These are phyloP conservation scores for Daphne laureola DNA, from an alignment of 441 rosid genomes.

Conservation along the genomic window DNA sequence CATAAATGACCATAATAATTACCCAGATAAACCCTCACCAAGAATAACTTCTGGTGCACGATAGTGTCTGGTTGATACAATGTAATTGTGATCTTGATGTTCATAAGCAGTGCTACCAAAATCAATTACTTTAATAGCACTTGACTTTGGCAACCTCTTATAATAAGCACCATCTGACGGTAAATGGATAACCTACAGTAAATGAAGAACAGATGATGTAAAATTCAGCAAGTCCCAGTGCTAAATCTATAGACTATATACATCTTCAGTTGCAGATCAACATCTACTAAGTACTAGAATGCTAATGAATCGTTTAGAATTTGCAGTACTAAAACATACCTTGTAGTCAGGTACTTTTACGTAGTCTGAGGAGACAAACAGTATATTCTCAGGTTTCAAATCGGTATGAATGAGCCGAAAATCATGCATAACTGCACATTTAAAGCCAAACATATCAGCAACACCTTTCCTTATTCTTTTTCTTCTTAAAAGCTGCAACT, in stretches of 20 bases:
- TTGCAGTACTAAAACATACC: constrained; percentile 21
- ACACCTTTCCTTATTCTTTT: not conserved
- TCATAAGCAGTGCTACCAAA: constrained; percentile 66
- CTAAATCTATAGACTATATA: not conserved
- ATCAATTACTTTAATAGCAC: constrained; percentile 60
- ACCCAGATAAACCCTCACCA: constrained; percentile 25
- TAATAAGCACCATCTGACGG: constrained; percentile 24
- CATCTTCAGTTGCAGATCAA: not conserved
- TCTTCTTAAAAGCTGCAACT: not conserved
- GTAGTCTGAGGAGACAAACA: constrained; percentile 51
- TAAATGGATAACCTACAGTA: constrained; percentile 27
- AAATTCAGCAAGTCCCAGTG: not conserved
- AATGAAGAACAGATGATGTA: constrained; percentile 6
- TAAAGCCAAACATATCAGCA: constrained; percentile 1
- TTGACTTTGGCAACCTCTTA: constrained; percentile 56
- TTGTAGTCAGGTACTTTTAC: constrained; percentile 50
- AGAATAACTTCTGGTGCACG: constrained; percentile 73
- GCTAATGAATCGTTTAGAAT: not conserved
- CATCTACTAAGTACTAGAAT: not conserved
- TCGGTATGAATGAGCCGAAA: constrained; percentile 56
- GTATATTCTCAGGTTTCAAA: constrained; percentile 63
- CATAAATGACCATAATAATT: not conserved
- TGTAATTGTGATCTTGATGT: constrained; percentile 42
- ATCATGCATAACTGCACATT: constrained; percentile 64
- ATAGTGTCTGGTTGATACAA: constrained; percentile 63